phyloP scores from a whole-genome alignment of 495 filamentous ascomycete genomes.

The Rostrohypoxylon terebratum region DNA sequence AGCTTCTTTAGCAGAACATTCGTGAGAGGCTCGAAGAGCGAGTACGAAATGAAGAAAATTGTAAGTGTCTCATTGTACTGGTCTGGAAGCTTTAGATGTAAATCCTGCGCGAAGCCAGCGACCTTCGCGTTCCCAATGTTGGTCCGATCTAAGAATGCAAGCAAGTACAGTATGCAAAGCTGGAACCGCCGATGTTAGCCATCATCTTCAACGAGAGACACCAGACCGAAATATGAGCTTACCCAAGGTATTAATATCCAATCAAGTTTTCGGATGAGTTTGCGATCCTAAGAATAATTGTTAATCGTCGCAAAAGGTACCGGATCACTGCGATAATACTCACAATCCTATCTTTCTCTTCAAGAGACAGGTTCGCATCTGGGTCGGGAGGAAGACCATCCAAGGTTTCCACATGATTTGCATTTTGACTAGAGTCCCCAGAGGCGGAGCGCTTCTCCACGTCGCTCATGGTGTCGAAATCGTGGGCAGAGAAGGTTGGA shows the following conservation, averaged over 20 bases:
- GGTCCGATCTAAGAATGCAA: conserved; percentile 84
- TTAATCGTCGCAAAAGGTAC: conserved; percentile 22
- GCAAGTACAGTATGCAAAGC: conserved; percentile 85
- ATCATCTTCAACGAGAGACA: neutral
- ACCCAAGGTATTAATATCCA: conserved; percentile 79
- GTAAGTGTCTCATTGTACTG: conserved; percentile 83
- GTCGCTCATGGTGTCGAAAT: conserved; percentile 46
- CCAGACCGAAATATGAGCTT: conserved; percentile 34
- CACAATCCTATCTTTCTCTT: conserved; percentile 76
- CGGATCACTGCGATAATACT: conserved; percentile 40
- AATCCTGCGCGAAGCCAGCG: conserved; percentile 72
- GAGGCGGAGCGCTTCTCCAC: conserved; percentile 48
- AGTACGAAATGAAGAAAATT: conserved; percentile 94
- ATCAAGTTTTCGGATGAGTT: conserved; percentile 77
- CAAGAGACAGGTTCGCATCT: conserved; percentile 73
- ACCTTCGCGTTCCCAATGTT: conserved; percentile 93
- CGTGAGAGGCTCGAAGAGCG: conserved; percentile 85
- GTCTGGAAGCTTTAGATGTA: conserved; percentile 54
- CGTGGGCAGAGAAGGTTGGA: neutral
- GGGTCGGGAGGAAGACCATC: conserved; percentile 62
- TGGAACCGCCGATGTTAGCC: conserved; percentile 36
- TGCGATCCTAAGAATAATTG: conserved; percentile 65
- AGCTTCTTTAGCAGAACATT: conserved; percentile 87
- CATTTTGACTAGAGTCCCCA: conserved; percentile 46
- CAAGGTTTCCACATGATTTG: conserved; percentile 44